A percentile compares a stretch with the other conserved stretches of the same genome.
Conservation (phyloP, 1,139 yeast genomes). For the Debaryomycetaceae sp. region DNA sequence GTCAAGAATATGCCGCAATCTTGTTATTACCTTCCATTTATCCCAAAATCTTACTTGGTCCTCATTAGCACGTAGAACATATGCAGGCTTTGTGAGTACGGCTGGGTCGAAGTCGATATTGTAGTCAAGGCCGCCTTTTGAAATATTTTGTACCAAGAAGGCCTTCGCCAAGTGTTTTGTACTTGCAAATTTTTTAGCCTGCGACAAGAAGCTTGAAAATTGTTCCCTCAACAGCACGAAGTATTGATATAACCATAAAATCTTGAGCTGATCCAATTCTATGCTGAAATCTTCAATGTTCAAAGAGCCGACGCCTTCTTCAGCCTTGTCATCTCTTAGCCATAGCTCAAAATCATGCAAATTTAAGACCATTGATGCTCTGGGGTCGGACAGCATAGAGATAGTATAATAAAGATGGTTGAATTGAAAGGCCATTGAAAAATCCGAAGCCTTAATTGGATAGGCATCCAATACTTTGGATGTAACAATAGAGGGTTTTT, state of each 20-base stretch:
- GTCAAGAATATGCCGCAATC: constrained; percentile 69
- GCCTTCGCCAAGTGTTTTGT: constrained; percentile 10
- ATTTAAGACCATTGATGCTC: constrained; percentile 18
- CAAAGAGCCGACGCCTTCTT: constrained; percentile 28
- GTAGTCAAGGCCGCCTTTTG: constrained; percentile 59
- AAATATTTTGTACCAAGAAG: constrained; percentile 52
- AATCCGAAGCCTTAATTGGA: neutral
- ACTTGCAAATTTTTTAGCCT: constrained; percentile 13
- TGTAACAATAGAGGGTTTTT: neutral
- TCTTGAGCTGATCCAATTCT: constrained; percentile 29
- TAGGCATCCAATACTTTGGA: neutral
- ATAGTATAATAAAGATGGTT: constrained; percentile 23
- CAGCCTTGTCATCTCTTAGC: constrained; percentile 27
- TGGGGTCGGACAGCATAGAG: constrained; percentile 20
- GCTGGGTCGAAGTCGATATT: constrained; percentile 80
- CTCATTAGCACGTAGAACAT: constrained; percentile 64
- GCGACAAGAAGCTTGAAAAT: constrained; percentile 19
- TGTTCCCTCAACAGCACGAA: constrained; percentile 13
- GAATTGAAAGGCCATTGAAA: constrained; percentile 27
- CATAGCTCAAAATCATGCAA: constrained; percentile 41
- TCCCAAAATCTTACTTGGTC: constrained; percentile 78
- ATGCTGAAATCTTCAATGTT: constrained; percentile 29
- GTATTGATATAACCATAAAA: constrained; percentile 36
- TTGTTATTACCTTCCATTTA: constrained; percentile 81
- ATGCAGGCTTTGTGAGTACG: constrained; percentile 85